Evolutionary conservation across 2,329 filamentous ascomycete species (phyloP).

Genomic region (Diplocarpon mali): DNA sequence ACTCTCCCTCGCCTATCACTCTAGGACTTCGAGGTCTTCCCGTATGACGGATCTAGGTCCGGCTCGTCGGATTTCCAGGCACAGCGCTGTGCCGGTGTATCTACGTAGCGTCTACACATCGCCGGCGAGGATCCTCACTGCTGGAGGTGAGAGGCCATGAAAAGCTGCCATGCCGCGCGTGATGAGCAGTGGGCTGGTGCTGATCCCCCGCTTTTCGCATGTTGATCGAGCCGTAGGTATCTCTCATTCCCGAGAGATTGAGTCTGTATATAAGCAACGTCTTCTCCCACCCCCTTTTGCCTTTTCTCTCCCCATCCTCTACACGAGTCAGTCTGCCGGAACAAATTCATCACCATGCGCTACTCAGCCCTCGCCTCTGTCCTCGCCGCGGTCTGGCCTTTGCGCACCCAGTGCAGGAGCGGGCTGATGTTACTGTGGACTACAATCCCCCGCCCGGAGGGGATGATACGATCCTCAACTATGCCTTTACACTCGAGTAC

Average conservation of each 20-base stretch:
- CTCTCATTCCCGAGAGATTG: no score
- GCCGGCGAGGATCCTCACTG: neutral
- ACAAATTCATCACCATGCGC: conserved; percentile 16
- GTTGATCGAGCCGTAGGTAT: no score
- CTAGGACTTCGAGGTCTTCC: neutral
- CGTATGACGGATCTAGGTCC: conserved; percentile 1
- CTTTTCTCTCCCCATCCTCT: neutral
- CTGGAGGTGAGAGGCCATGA: neutral
- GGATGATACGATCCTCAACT: conserved; percentile 32
- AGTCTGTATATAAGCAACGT: neutral
- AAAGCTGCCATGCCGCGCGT: neutral
- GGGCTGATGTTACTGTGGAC: conserved; percentile 10
- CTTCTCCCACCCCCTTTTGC: neutral
- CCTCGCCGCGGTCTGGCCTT: conserved; percentile 12
- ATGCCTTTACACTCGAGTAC: conserved; percentile 40
- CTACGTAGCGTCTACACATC: conserved; percentile 6
- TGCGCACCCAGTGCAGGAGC: conserved; percentile 10
- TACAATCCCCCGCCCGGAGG: conserved; percentile 15
- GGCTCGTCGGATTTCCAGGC: conserved; percentile 13
- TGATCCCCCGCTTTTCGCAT: conserved; percentile 2
- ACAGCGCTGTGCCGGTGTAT: conserved; percentile 4
- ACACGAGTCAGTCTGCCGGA: neutral
- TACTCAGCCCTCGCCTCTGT: conserved; percentile 12
- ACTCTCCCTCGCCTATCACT: no score
- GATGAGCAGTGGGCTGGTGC: neutral